phyloP scores from a whole-genome alignment of 192 early-diverging fungal genomes.

The Phlyctochytrium planicorne region DNA sequence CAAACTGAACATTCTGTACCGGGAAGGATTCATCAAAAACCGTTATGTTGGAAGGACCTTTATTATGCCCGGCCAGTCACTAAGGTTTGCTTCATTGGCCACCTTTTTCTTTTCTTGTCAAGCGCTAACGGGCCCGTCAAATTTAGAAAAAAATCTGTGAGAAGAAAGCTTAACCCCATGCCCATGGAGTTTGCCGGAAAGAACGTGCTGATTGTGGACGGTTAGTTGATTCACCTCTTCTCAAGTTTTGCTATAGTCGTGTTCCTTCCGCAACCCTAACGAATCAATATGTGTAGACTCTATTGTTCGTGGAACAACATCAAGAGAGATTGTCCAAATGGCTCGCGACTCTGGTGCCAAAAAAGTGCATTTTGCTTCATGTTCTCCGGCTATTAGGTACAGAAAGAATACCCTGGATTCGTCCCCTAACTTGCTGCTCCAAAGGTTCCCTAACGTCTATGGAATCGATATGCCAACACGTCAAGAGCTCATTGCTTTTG shows the following conservation, averaged over 20 bases:
- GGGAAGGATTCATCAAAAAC: conserved; percentile 99
- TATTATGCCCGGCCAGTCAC: conserved; percentile 96
- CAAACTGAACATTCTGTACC: conserved; percentile 85
- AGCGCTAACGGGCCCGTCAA: no score
- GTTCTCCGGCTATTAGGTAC: conserved; percentile 86
- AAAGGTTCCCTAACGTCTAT: conserved; percentile 93
- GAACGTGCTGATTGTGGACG: conserved; percentile 97
- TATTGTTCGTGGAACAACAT: conserved; percentile 99
- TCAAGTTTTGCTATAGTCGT: conserved; percentile 4
- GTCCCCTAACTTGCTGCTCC: not conserved
- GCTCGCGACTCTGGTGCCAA: conserved; percentile 97
- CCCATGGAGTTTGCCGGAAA: conserved; percentile 92
- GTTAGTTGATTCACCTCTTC: conserved; percentile 35
- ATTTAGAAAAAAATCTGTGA: conserved; percentile 74
- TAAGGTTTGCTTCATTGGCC: conserved; percentile 25
- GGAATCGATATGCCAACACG: conserved; percentile 99
- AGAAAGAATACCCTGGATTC: conserved; percentile 26
- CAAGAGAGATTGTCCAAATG: conserved; percentile 98
- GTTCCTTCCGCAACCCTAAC: conserved; percentile 1
- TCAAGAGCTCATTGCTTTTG: conserved; percentile 84
- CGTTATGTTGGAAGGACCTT: conserved; percentile 98
- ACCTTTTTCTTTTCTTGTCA: not conserved
- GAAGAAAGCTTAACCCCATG: conserved; percentile 99
- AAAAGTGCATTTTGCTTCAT: conserved; percentile 99
- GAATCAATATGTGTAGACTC: conserved; percentile 77